Evolutionary conservation across 2,329 filamentous ascomycete genomes (phyloP).

Genomic region (Aspergillus intermedius): DNA sequence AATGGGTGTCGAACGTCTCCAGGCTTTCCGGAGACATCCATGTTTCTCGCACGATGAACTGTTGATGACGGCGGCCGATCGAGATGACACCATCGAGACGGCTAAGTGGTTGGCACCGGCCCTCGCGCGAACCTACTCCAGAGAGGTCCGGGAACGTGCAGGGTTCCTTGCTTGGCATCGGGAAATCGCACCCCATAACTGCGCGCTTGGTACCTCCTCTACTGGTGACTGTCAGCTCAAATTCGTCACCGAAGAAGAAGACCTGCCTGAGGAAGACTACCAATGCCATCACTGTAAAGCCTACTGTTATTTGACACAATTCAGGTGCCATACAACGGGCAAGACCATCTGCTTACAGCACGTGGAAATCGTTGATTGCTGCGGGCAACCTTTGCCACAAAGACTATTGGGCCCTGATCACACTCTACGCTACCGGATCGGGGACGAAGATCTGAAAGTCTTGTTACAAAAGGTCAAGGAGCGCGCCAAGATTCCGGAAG

Average conservation of each 20-base stretch:
- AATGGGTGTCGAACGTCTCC: slow-evolving; percentile 75
- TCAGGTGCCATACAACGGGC: slow-evolving; percentile 72
- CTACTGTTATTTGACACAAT: slow-evolving; percentile 84
- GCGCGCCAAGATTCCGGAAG: slow-evolving; percentile 76
- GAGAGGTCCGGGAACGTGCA: slow-evolving; percentile 64
- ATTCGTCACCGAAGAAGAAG: slow-evolving; percentile 62
- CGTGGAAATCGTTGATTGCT: slow-evolving; percentile 74
- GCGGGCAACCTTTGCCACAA: slow-evolving; percentile 59
- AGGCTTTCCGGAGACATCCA: slow-evolving; percentile 81
- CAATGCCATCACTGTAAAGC: slow-evolving; percentile 88
- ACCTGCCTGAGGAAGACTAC: slow-evolving; percentile 85
- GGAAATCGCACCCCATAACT: slow-evolving; percentile 49
- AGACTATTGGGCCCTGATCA: slow-evolving; percentile 67
- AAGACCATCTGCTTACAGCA: slow-evolving; percentile 80
- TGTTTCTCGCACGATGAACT: slow-evolving; percentile 98
- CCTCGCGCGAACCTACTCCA: slow-evolving; percentile 66
- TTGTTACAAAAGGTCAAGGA: slow-evolving; percentile 73
- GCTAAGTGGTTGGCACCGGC: slow-evolving; percentile 94
- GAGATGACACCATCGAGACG: slow-evolving; percentile 74
- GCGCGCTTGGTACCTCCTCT: slow-evolving; percentile 44
- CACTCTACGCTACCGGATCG: slow-evolving; percentile 68
- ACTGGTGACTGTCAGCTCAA: slow-evolving; percentile 50
- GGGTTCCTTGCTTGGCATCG: slow-evolving; percentile 63
- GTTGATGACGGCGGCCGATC: slow-evolving; percentile 80
- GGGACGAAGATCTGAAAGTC: slow-evolving; percentile 61